Evolutionary conservation across 352 stramenopile genomes (phyloP).

Genomic region (Pythium phragmiticola): DNA sequence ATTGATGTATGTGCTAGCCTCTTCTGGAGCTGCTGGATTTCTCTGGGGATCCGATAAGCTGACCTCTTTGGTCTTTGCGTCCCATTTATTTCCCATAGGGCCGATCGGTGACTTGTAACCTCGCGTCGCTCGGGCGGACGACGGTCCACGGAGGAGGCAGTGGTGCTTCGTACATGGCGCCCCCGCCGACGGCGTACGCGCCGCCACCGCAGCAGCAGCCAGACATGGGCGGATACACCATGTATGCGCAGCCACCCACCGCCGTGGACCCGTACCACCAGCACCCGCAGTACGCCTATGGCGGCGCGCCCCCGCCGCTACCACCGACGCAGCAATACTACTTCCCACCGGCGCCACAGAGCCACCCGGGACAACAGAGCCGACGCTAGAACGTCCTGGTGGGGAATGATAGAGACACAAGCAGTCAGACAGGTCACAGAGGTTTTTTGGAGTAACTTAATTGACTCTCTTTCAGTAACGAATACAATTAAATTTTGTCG

Average conservation of each 20-base stretch:
- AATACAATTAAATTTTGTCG: too few relatives aligned
- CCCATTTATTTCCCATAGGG: slow-evolving; percentile 30
- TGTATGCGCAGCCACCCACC: slow-evolving; percentile 20
- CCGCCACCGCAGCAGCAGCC: slow-evolving; percentile 10
- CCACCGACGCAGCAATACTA: slow-evolving; percentile 22
- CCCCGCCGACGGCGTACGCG: slow-evolving; percentile 1
- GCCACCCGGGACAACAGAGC: slow-evolving; percentile 3
- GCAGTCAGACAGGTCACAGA: neutral
- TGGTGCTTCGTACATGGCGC: slow-evolving; percentile 15
- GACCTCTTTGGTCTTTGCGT: neutral
- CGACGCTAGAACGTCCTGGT: slow-evolving; percentile 1
- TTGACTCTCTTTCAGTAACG: neutral
- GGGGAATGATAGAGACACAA: neutral
- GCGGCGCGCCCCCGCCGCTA: slow-evolving; percentile 3
- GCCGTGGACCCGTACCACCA: slow-evolving; percentile 22
- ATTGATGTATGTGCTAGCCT: slow-evolving; percentile 52
- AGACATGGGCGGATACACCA: slow-evolving; percentile 19
- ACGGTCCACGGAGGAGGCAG: neutral
- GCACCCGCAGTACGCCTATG: slow-evolving; percentile 22
- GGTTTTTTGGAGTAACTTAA: slow-evolving; percentile 23
- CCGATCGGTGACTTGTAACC: slow-evolving; percentile 54
- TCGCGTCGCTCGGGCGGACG: slow-evolving; percentile 39
- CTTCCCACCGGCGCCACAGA: slow-evolving; percentile 13
- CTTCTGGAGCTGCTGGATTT: neutral
- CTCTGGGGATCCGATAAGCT: neutral